Evolutionary conservation across 768 basidiomycete genomes (phyloP), one percentile per base, ranked within the genome.

Genomic region (Boletus sp.): DNA sequence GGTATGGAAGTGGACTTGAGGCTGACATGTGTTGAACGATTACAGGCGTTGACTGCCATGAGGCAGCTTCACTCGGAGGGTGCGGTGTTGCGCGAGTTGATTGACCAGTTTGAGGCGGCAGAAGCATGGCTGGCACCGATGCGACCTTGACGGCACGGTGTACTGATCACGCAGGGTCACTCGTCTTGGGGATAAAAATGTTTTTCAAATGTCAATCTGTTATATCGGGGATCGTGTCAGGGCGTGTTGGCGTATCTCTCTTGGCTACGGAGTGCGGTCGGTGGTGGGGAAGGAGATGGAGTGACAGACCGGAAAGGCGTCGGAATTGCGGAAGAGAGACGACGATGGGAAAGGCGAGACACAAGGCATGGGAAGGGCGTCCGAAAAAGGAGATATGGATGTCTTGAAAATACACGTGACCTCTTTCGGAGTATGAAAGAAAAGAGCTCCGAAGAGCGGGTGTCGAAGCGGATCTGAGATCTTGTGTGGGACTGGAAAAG

Each of bases 81-180:
- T 46, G 82, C 87, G 37, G 91, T 95, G 42, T 75, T 89, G 72
- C 83, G 83, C 55, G 93, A 95, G 71, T 75, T 98, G 77, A 91
- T 93, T 73, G 90, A 92, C 74, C 91, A 95, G 77, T 99, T 98
- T 75, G 94, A 98, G 77, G 87, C 86, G 50, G 96, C 96, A 15
- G 93, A 99, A 73, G 85, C 84, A 57, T 98, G 94, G 94, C 78
- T 98, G 63, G 86, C 84, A 61, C 94, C 94, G 59, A 93, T 93
- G 91, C 77, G 91, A 65, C 91, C 91, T 24, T 24, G 24, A 24
- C 24, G 24, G 24, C 24, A 24, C 24, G 24, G 24, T 24, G 24
- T 24, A 24, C 24, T 24, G 24, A 64, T 92, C 79, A 85, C 50
- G 54, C 56, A 64, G 54, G 60, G 57, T 52, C 45, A 50, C 5